A percentile compares a stretch with the other conserved stretches of the same genome.
Conservation (phyloP, 768 basidiomycete species). For the Pholiota conissans region DNA sequence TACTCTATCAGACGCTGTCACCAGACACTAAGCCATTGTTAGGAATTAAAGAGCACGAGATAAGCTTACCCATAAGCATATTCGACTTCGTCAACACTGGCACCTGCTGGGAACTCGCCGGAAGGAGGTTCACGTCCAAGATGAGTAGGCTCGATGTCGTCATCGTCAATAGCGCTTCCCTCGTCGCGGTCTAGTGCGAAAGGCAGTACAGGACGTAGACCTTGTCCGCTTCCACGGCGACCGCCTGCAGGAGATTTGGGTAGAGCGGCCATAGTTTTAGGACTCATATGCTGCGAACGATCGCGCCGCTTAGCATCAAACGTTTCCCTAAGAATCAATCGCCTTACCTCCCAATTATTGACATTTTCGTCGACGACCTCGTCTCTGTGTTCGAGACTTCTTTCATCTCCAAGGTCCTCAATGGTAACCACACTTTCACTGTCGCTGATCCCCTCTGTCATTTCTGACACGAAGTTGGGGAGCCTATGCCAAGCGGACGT, state of each 20-base stretch:
- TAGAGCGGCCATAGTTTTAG: slow-evolving; percentile 90
- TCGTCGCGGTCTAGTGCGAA: slow-evolving; percentile 81
- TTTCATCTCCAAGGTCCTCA: slow-evolving; percentile 83
- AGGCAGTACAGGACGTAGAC: slow-evolving; percentile 78
- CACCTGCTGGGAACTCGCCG: slow-evolving; percentile 74
- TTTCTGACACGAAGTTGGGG: slow-evolving; percentile 73
- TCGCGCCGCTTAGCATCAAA: neutral
- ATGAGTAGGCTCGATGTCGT: slow-evolving; percentile 72
- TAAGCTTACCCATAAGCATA: slow-evolving; percentile 78
- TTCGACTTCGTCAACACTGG: slow-evolving; percentile 88
- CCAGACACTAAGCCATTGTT: neutral
- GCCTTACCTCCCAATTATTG: slow-evolving; percentile 93
- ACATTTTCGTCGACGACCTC: slow-evolving; percentile 75
- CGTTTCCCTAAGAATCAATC: slow-evolving; percentile 6
- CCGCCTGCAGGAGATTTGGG: slow-evolving; percentile 87
- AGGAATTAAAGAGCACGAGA: neutral
- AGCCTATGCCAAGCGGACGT: slow-evolving; percentile 82
- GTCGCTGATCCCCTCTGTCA: slow-evolving; percentile 89
- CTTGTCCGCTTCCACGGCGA: slow-evolving; percentile 80
- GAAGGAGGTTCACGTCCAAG: slow-evolving; percentile 60
- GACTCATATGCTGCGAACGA: slow-evolving; percentile 82
- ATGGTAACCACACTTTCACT: slow-evolving; percentile 92
- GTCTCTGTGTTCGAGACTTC: slow-evolving; percentile 63
- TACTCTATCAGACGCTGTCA: slow-evolving; percentile 3
- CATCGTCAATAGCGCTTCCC: slow-evolving; percentile 70